These are phyloP conservation scores for Earliella scabrosa DNA, from an alignment of 1,284 basidiomycete species.

Conservation along the genomic window DNA sequence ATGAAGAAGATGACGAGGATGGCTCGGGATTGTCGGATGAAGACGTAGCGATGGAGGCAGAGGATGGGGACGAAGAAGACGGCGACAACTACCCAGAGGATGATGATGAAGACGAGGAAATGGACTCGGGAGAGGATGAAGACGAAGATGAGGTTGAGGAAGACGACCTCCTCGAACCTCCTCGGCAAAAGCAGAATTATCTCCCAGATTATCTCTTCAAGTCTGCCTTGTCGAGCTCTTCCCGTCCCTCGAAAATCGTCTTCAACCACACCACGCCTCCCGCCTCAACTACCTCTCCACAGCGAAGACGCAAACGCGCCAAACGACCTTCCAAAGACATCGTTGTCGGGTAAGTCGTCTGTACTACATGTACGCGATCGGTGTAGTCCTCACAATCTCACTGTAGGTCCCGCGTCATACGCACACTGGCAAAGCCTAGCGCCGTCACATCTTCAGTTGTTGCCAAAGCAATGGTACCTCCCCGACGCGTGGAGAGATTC, in stretches of 20 bases:
- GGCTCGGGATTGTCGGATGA: too few relatives aligned
- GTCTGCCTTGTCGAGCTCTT: conserved; percentile 30
- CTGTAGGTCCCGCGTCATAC: conserved; percentile 35
- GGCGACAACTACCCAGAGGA: conserved; percentile 7
- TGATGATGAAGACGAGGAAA: not conserved
- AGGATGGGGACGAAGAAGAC: conserved; percentile 12
- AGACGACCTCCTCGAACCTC: not conserved
- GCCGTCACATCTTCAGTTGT: conserved; percentile 16
- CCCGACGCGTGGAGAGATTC: conserved; percentile 32
- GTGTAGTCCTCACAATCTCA: not conserved
- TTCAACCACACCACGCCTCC: conserved; percentile 13
- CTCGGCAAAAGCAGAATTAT: conserved; percentile 27
- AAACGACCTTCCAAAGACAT: conserved; percentile 33
- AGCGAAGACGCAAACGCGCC: conserved; percentile 31
- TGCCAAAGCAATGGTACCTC: conserved; percentile 27
- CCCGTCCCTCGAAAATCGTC: conserved; percentile 13
- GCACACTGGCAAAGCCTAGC: conserved; percentile 30
- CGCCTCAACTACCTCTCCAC: conserved; percentile 13
- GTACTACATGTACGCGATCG: not conserved
- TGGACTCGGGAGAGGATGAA: conserved; percentile 1
- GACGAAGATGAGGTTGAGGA: conserved; percentile 12
- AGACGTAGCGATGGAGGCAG: not conserved
- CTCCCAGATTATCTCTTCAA: conserved; percentile 43
- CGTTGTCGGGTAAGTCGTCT: conserved; percentile 34
- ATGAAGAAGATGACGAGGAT: conserved; percentile 23